Conservation (phyloP, 805 yeast genomes). For the Cyberlindnera americana region DNA sequence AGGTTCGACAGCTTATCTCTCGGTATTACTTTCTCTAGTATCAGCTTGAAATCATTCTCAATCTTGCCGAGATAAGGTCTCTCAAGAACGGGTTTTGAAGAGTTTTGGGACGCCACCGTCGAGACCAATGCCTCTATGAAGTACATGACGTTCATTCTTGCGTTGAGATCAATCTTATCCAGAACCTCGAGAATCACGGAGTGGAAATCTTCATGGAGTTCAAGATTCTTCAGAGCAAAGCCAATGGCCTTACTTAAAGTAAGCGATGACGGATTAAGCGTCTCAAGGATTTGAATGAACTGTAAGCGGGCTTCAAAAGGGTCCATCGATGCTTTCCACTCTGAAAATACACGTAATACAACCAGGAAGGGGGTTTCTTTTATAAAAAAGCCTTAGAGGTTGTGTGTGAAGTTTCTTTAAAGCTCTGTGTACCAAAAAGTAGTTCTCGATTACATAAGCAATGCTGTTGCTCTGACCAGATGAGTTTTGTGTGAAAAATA, state of each 20-base stretch:
- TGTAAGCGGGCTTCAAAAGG: constrained; percentile 83
- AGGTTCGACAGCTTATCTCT: constrained; percentile 22
- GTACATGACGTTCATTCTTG: constrained; percentile 62
- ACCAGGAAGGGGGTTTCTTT: too few relatives aligned
- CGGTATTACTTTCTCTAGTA: constrained; percentile 37
- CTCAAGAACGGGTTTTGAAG: constrained; percentile 3
- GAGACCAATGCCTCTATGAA: constrained; percentile 61
- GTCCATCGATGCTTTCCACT: constrained; percentile 62
- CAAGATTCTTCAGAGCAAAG: constrained; percentile 52
- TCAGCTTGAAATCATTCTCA: constrained; percentile 31
- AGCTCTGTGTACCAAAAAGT: too few relatives aligned
- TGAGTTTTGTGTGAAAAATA: too few relatives aligned
- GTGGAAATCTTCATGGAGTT: constrained; percentile 63
- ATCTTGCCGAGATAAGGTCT: constrained; percentile 28
- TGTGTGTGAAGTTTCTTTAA: too few relatives aligned
- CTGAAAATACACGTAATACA: too few relatives aligned
- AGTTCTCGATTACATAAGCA: too few relatives aligned
- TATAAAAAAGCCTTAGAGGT: too few relatives aligned
- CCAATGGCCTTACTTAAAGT: constrained; percentile 33
- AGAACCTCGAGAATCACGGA: constrained; percentile 63
- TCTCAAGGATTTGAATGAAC: constrained; percentile 62
- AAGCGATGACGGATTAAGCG: constrained; percentile 60
- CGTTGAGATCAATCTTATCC: constrained; percentile 50
- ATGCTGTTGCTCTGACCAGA: too few relatives aligned
- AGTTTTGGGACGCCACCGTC: constrained; percentile 27